Conservation (phyloP, 2,329 filamentous ascomycete genomes). For the Pyricularia sp. region DNA sequence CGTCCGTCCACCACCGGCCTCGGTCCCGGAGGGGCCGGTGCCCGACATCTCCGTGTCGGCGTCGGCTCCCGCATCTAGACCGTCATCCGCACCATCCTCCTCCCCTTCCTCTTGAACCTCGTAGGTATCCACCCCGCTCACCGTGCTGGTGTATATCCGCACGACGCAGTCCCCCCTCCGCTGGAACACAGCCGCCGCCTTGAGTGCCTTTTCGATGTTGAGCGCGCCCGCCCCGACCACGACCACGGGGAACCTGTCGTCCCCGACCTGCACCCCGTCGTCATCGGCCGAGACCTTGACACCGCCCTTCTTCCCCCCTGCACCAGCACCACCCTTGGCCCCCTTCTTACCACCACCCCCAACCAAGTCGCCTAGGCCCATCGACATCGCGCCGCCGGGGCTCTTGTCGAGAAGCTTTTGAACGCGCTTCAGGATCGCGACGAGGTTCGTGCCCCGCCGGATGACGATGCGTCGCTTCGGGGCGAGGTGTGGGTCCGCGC, state of each 20-base stretch:
- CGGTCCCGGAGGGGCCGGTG: background rate
- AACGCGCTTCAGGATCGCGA: slow-evolving; percentile 52
- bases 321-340: slow-evolving; percentile 7
- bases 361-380: slow-evolving; percentile 29
- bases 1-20: background rate
- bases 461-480: slow-evolving; percentile 42
- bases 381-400: slow-evolving; percentile 30
- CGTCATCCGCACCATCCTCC: slow-evolving; percentile 14
- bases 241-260: slow-evolving; percentile 5
- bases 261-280: slow-evolving; percentile 6
- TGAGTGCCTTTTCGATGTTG: slow-evolving; percentile 4
- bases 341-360: slow-evolving; percentile 28
- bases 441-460: slow-evolving; percentile 50
- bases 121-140: slow-evolving; percentile 2
- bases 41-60: background rate
- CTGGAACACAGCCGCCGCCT: slow-evolving; percentile 3
- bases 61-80: slow-evolving; percentile 4
- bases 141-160: slow-evolving; percentile 3
- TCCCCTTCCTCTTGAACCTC: slow-evolving; percentile 11
- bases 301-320: slow-evolving; percentile 46
- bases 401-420: slow-evolving; percentile 47
- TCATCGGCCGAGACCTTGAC: slow-evolving; percentile 30
- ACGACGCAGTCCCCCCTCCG: slow-evolving; percentile 3
- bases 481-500: slow-evolving; percentile 4
- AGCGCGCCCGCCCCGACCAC: slow-evolving; percentile 3